Evolutionary conservation across 2,329 filamentous ascomycete species (phyloP).

Genomic region (Sclerotinia borealis): DNA sequence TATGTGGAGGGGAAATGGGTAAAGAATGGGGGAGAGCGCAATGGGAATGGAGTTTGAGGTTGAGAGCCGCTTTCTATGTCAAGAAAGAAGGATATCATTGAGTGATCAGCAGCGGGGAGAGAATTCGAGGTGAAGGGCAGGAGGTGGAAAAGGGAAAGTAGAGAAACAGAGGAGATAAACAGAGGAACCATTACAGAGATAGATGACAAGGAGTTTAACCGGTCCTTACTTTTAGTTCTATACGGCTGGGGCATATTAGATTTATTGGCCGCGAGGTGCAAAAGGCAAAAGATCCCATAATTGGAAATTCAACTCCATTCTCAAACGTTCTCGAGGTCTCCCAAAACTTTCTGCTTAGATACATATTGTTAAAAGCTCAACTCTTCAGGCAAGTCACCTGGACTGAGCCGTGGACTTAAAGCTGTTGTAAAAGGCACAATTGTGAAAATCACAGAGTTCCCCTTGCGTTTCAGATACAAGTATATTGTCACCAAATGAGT

Average conservation of each 20-base stretch:
- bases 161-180: background rate
- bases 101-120: background rate
- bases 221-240: background rate
- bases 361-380: background rate
- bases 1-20: constrained; percentile 29
- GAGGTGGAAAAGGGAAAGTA: background rate
- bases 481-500: background rate
- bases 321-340: background rate
- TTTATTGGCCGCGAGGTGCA: background rate
- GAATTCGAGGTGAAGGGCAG: background rate
- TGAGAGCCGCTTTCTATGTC: background rate
- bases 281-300: background rate
- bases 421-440: too few relatives aligned
- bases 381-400: background rate
- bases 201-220: background rate
- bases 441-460: background rate
- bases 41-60: background rate
- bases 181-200: too few relatives aligned
- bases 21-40: constrained; percentile 19
- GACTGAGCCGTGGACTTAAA: background rate
- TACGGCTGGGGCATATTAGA: background rate
- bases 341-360: background rate
- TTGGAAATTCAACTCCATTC: background rate
- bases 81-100: background rate
- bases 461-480: background rate